Base-by-base conservation (phyloP, 2,329 filamentous ascomycete species). In the Fusarium annulatum region DNA sequence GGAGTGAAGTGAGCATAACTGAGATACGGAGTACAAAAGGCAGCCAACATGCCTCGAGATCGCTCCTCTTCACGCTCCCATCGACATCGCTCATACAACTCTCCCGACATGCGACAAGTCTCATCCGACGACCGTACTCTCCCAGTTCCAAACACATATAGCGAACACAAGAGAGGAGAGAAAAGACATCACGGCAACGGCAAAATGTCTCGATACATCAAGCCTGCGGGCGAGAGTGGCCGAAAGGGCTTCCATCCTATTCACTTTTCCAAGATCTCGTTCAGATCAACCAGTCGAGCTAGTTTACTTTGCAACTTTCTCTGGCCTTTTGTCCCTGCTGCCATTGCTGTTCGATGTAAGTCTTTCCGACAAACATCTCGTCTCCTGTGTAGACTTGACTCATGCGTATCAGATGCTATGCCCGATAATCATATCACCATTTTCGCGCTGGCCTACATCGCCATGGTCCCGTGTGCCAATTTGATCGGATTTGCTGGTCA, bases 381-480 rank as follows among this genome's bases (percentile, higher is more conserved):
- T 30, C 56, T 36, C 26, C 12, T 57, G 28, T 23, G 36, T n/a
- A 38, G 61, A 60, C 14, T 56, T 77, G 52, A 70, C 46, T 30
- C 5, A 51, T 36, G 26, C 19, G 12, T 41, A n/a, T n/a, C 16
- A 82, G 80, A 86, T 74, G 73, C 81, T 39, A 71, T 82, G 49
- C 76, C 78, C 2, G 79, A 83, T 12, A 74, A 80, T 38, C 83
- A 84, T 53, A 78, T 84, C 4, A 84, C 83, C 79, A 84, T 86
- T 71, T 88, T 88, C 73, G 82, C 82, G 56, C 80, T 86, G 19
- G 81, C 83, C 11, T 88, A 87, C 68, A 82, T 88, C 58, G 85
- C 85, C 68, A 88, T 88, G 84, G 80, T 88, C 2, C 86, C 86
- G 0, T 83, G 85, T 34, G 86, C 86, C 61, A 88, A 88, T 70